Base-by-base conservation (phyloP, 1,284 basidiomycete genomes). In the Malassezia slooffiae region DNA sequence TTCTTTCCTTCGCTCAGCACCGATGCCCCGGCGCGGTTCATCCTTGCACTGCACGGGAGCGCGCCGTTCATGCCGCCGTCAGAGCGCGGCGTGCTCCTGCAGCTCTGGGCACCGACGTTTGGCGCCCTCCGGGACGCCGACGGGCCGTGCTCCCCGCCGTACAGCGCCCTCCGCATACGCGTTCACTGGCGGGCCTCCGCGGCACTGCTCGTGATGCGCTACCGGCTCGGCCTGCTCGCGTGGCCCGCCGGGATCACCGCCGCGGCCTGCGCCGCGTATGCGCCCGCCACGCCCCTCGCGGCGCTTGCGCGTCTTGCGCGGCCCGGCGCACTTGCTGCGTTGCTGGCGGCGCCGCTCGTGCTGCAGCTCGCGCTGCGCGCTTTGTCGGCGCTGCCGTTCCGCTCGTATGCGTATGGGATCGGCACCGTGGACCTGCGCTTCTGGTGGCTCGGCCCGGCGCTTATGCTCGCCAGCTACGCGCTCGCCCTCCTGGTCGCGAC, bases 61-160 rank as follows among this genome's bases (percentile, higher is more conserved):
- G 60, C 64, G 5, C 64, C 64, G 5, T 67, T 58, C 50, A 55
- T 67, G 43, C 58, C 59, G 10, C 53, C 52, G 8, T 23, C 11
- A 24, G 28, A 43, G 32, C 28, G 38, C 24, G 56, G 56, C 11
- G 42, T 36, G 15, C 19, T 35, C 2, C 33, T 67, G n/a, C 50
- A 57, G 50, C 40, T 65, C 5, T 63, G 56, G 54, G 41, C 52
- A n/a, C 57, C 62, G 30, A 36, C n/a, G n/a, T n/a, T n/a, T n/a
- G n/a, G n/a, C n/a, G n/a, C n/a, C n/a, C n/a, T n/a, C n/a, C n/a
- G n/a, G n/a, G 53, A 31, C 48, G 35, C 15, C 15, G 51, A 31
- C 43, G 46, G 4, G 16, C n/a, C 34, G 6, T 62, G 58, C 22
- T 35, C 42, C 1, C 39, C 50, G 31, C 43, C 57, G 1, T 43